phyloP scores from a whole-genome alignment of 2,329 filamentous ascomycete species.

The Tetracladium maxilliforme region DNA sequence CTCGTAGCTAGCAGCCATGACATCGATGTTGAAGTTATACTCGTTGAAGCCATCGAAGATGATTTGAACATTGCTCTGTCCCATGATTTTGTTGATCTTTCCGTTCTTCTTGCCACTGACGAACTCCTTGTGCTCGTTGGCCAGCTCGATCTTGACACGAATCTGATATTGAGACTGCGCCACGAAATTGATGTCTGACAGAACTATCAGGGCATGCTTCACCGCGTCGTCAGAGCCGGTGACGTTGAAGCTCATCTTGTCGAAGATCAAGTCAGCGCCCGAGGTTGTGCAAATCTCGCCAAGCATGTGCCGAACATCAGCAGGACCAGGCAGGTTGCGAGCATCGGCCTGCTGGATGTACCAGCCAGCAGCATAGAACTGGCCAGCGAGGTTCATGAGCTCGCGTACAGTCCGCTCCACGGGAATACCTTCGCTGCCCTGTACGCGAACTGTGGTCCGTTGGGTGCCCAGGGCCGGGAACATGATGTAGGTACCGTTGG shows the following conservation, averaged over 20 bases:
- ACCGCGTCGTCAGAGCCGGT: conserved; percentile 94
- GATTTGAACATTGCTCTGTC: conserved; percentile 88
- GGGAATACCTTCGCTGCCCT: conserved; percentile 84
- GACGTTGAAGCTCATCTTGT: conserved; percentile 85
- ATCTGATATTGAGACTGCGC: conserved; percentile 82
- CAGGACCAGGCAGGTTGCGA: conserved; percentile 39
- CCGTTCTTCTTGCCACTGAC: conserved; percentile 99
- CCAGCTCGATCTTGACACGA: conserved; percentile 94
- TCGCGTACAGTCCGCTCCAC: conserved; percentile 91
- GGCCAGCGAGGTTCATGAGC: conserved; percentile 86
- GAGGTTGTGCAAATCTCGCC: conserved; percentile 94
- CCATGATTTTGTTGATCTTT: conserved; percentile 99
- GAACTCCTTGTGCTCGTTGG: conserved; percentile 99
- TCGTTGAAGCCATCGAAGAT: conserved; percentile 99
- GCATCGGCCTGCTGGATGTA: conserved; percentile 72
- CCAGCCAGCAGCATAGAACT: conserved; percentile 97
- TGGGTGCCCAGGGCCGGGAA: conserved; percentile 80
- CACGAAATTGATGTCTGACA: conserved; percentile 83
- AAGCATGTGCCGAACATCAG: conserved; percentile 78
- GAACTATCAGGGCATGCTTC: conserved; percentile 86
- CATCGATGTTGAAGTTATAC: conserved; percentile 99
- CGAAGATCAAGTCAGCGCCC: conserved; percentile 86
- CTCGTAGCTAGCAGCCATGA: conserved; percentile 83
- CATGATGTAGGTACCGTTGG: conserved; percentile 88
- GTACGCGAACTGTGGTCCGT: conserved; percentile 72